Base-by-base conservation (phyloP, 495 filamentous ascomycete species). In the Geopyxis carbonaria region DNA sequence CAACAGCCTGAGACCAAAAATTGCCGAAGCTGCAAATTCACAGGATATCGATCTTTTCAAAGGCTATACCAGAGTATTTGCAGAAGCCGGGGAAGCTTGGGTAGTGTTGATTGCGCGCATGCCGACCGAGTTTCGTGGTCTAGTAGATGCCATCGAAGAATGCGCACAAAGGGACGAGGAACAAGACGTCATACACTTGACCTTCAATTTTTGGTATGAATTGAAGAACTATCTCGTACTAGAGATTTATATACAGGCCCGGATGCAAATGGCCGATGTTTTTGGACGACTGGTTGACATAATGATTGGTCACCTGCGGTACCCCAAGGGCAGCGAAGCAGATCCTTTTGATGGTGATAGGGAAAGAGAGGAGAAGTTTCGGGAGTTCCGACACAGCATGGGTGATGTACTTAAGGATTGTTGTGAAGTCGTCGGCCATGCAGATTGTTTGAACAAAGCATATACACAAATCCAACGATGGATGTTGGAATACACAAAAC, bases 141-240 rank as follows among this genome's bases (percentile, higher is more conserved):
- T 99, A 2, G 89, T 95, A 6, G 83, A 93, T 51, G 73, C 78
- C 5, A 72, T 95, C 22, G 68, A 94, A 20, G 87, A 99, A 59
- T 93, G 85, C 57, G 81, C 78, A 44, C 77, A 78, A 16, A 66
- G 75, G 45, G 89, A 99, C 57, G 73, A 74, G 56, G 85, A 94
- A 35, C 67, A 78, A 40, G 89, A 95, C 36, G 84, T 81, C 6
- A 78, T 95, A 37, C 76, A 80, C 20, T 70, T 86, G 43, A 99
- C 89, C 0, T 95, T 95, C 59, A 72, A 74, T 36, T 95, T 95
- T 63, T 99, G 89, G 89, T 95, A 91, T 58, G 89, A 99, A 57
- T 63, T 99, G 38, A 99, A 99, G 64, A 84, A 93, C 61, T 93
- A 92, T 53, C 65, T 95, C 22, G 80, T 82, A 5, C 59, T 95